Percentiles rank a stretch among this genome's conserved stretches.
phyloP scores from a whole-genome alignment of 1,139 yeast genomes.

The Kodamaea sp. region DNA sequence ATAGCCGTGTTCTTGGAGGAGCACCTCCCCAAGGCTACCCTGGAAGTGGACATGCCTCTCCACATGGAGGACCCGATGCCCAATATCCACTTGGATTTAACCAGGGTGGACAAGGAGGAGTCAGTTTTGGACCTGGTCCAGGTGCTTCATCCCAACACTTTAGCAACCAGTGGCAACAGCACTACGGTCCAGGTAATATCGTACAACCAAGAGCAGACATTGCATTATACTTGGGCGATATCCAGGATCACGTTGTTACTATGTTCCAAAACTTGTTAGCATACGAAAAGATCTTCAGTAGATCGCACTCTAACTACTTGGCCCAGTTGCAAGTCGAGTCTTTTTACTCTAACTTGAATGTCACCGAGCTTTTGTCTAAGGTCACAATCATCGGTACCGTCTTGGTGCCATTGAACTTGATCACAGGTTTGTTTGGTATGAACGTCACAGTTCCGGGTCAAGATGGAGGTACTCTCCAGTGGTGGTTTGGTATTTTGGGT shows the following conservation, averaged over 20 bases:
- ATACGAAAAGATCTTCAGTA: conserved; percentile 87
- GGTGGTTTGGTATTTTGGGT: conserved; percentile 44
- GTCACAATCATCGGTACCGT: conserved; percentile 91
- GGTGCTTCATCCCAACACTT: conserved; percentile 18
- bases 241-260: conserved; percentile 95
- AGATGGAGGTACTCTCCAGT: conserved; percentile 35
- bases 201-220: conserved; percentile 81
- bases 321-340: conserved; percentile 95
- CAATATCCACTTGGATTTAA: conserved; percentile 13
- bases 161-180: conserved; percentile 16
- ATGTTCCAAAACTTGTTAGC: conserved; percentile 90
- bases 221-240: conserved; percentile 90
- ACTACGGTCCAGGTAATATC: conserved; percentile 7
- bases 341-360: conserved; percentile 78
- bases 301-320: conserved; percentile 88
- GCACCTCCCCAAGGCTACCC: conserved; percentile 2
- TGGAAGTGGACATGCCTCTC: conserved; percentile 11
- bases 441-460: conserved; percentile 87
- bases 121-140: conserved; percentile 26
- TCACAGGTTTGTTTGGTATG: conserved; percentile 96
- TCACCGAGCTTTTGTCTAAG: conserved; percentile 83
- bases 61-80: conserved; percentile 6
- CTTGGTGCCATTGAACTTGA: conserved; percentile 82
- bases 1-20: conserved; percentile 8
- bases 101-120: conserved; percentile 19